Evolutionary conservation across 192 early-diverging fungal genomes (phyloP).

Genomic region (Fimicolochytrium jonesii): DNA sequence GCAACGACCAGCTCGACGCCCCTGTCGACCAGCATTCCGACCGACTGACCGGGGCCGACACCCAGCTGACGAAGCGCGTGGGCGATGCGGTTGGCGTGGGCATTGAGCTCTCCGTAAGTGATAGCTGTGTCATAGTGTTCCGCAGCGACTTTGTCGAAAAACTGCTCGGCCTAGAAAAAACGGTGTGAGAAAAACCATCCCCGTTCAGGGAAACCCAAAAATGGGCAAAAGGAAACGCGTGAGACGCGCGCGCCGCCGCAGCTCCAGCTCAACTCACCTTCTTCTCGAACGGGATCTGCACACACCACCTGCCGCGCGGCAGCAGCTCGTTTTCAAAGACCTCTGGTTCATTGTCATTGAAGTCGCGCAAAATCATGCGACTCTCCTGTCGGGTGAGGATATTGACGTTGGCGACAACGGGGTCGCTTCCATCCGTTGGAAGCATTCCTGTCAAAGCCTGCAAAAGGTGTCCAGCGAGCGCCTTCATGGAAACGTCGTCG

Average conservation of each 20-base stretch:
- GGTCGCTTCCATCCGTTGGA: background rate
- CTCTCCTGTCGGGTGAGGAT: background rate
- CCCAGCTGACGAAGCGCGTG: background rate
- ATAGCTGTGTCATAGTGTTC: background rate
- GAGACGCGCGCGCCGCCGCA: too few relatives aligned
- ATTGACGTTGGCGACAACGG: background rate
- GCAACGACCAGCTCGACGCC: constrained; percentile 26
- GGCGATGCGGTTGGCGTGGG: constrained; percentile 5
- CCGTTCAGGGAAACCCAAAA: too few relatives aligned
- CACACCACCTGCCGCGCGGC: background rate
- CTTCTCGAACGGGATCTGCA: constrained; percentile 6
- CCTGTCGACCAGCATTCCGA: constrained; percentile 8
- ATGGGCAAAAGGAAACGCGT: too few relatives aligned
- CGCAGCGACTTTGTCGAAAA: background rate
- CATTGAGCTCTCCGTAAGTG: constrained; percentile 6
- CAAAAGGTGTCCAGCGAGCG: background rate
- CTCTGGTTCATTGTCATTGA: background rate
- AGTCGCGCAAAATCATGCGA: constrained; percentile 1
- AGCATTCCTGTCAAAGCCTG: background rate
- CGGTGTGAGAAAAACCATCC: too few relatives aligned
- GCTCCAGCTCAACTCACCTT: too few relatives aligned
- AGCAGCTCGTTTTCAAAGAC: background rate
- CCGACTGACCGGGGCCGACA: background rate
- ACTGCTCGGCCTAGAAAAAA: too few relatives aligned
- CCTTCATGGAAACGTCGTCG: too few relatives aligned